phyloP scores from a whole-genome alignment of 257 asterid genomes.

The Solanum piurae region DNA sequence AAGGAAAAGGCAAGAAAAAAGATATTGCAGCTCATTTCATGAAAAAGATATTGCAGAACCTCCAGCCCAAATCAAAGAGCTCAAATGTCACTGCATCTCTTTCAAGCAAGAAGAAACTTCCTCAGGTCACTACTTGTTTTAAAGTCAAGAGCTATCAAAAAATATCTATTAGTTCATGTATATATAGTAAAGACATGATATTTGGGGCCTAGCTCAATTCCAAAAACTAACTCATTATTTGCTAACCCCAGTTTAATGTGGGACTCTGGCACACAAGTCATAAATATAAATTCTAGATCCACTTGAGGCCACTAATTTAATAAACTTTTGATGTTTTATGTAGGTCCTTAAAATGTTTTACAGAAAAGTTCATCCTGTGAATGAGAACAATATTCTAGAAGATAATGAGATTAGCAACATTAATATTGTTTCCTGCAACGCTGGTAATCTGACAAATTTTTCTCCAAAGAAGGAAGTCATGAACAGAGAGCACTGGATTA shows the following conservation, averaged over 20 bases:
- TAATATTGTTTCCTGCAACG: neutral
- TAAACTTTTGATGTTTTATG: neutral
- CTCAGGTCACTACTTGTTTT: constrained; percentile 43
- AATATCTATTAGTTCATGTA: too few relatives aligned
- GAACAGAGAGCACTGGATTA: constrained; percentile 31
- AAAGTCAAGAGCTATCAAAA: neutral
- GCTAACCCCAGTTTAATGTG: neutral
- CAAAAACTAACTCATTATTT: too few relatives aligned
- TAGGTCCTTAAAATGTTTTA: constrained; percentile 13
- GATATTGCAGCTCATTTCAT: constrained; percentile 26
- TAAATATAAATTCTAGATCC: neutral
- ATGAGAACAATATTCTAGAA: constrained; percentile 1
- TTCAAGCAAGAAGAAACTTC: constrained; percentile 41
- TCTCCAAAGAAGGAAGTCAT: constrained; percentile 6
- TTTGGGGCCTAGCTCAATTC: too few relatives aligned
- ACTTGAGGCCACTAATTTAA: neutral
- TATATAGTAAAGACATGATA: too few relatives aligned
- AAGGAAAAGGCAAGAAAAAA: constrained; percentile 24
- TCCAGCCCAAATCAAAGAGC: constrained; percentile 27
- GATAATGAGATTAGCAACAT: neutral
- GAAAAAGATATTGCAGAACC: constrained; percentile 55
- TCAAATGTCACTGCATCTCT: constrained; percentile 27
- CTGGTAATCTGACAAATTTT: neutral
- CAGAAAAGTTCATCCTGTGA: constrained; percentile 17
- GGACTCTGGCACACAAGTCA: neutral